Base-by-base conservation (phyloP, 2,329 filamentous ascomycete genomes). In the Nannizziopsis arthrosporioides region DNA sequence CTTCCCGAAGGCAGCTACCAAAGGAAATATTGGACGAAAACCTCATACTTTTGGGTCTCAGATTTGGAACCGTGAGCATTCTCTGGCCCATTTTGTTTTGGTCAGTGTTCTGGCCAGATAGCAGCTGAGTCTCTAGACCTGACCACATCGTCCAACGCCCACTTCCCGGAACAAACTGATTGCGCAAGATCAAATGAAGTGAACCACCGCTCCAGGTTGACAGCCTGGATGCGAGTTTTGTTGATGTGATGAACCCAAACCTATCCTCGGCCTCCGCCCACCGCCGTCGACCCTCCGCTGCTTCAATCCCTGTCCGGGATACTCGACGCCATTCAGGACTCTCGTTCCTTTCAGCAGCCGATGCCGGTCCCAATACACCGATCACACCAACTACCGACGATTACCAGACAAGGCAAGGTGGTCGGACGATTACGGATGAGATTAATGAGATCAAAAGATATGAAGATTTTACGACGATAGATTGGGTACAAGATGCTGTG, bases 371-470 rank as follows among this genome's bases (percentile, higher is more conserved):
- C 44, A 57, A 37, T 81, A 80, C 52, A 71, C 82, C 54, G 49
- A 57, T 51, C 45, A 59, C 62, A 72, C 69, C 63, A 80, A 39
- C 12, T 9, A 41, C 42, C 19, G 17, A 17, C 3, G 38, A 47
- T 10, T 36, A 36, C 65, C 72, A 22, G 8, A 27, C 22, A 27
- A 78, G 74, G 48, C 56, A 39, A 59, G 78, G 85, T 59, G 17
- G 32, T 18, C 77, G 82, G 52, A 79, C 82, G 53, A 86, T 94
- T 56, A 84, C 88, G 52, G 89, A 96, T 62, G 92, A 98, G 70
- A 94, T 98, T 62, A 89, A 85, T 19, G 84, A 95, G 72, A 96
- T 98, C 64, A 95, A 95, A 70, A 79, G 90, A 70, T 98, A 98
- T 69, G 92, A 94, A 76, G 92, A 98, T 68, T 98, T 98, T 64